Conservation (phyloP, 1,284 basidiomycete species). For the Puccinia novopanici region DNA sequence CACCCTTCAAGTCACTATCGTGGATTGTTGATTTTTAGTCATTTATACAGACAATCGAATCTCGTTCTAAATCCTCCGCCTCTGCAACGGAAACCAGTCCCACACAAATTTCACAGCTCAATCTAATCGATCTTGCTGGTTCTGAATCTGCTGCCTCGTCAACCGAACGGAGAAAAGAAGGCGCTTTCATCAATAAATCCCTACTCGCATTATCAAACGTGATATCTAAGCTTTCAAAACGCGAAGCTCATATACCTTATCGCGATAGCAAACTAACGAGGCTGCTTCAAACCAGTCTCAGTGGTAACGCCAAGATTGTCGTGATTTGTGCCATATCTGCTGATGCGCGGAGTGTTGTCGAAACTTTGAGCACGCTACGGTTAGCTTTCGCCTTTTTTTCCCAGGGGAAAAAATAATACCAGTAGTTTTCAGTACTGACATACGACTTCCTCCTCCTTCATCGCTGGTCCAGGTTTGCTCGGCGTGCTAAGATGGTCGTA, state of each 20-base stretch:
- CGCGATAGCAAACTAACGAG: slow-evolving; percentile 65
- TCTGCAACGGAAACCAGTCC: slow-evolving; percentile 55
- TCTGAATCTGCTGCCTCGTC: slow-evolving; percentile 65
- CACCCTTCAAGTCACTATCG: too few species aligned
- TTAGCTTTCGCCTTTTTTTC: slow-evolving; percentile 61
- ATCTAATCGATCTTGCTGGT: slow-evolving; percentile 66
- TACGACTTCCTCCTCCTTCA: not conserved
- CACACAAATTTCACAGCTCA: slow-evolving; percentile 61
- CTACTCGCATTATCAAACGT: slow-evolving; percentile 55
- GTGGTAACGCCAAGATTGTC: slow-evolving; percentile 65
- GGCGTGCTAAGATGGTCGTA: slow-evolving; percentile 64
- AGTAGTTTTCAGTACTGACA: not conserved
- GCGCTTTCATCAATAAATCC: slow-evolving; percentile 66
- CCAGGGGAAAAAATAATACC: not conserved
- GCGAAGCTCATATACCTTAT: slow-evolving; percentile 63
- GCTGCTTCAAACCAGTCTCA: slow-evolving; percentile 64
- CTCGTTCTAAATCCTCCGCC: slow-evolving; percentile 63
- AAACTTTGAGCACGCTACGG: slow-evolving; percentile 65
- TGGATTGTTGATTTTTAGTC: slow-evolving; percentile 3
- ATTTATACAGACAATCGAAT: slow-evolving; percentile 54
- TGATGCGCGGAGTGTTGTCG: slow-evolving; percentile 63
- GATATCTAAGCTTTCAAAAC: slow-evolving; percentile 20
- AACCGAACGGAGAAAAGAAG: slow-evolving; percentile 64
- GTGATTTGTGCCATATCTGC: slow-evolving; percentile 65
- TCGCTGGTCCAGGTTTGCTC: slow-evolving; percentile 64